Conservation (phyloP, 257 asterid genomes). For the Solanum commersonii region DNA sequence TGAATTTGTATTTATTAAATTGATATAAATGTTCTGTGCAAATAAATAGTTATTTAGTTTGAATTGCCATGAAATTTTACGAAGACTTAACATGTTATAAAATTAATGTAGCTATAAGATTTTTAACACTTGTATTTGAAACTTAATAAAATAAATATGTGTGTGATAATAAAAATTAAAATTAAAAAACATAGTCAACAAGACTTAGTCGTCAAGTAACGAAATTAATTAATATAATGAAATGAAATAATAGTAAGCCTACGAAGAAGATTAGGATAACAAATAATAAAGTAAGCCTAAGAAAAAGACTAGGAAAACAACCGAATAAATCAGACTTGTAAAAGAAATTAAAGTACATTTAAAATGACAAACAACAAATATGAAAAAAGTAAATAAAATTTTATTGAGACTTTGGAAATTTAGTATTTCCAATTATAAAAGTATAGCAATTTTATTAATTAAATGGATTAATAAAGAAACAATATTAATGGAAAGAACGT, state of each 20-base stretch:
- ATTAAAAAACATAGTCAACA: neutral
- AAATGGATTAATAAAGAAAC: neutral
- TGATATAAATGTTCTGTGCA: neutral
- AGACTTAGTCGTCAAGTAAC: too few species aligned
- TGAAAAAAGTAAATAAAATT: neutral
- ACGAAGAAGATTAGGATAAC: neutral
- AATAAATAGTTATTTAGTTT: neutral
- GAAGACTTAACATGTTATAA: neutral
- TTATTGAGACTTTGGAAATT: neutral
- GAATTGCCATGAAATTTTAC: neutral
- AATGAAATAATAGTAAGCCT: neutral
- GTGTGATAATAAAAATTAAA: neutral
- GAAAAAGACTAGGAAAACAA: neutral
- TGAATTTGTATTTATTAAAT: neutral
- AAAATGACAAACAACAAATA: neutral
- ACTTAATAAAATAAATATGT: neutral
- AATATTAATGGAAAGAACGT: neutral
- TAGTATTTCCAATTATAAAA: neutral
- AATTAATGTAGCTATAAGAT: neutral
- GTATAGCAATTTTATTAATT: neutral
- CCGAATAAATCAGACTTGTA: neutral
- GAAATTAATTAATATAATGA: neutral
- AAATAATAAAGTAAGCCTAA: neutral
- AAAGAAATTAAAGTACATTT: neutral
- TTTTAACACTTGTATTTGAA: neutral